phyloP scores from a whole-genome alignment of 352 stramenopile species.

The Pilasporangium apinafurcum region DNA sequence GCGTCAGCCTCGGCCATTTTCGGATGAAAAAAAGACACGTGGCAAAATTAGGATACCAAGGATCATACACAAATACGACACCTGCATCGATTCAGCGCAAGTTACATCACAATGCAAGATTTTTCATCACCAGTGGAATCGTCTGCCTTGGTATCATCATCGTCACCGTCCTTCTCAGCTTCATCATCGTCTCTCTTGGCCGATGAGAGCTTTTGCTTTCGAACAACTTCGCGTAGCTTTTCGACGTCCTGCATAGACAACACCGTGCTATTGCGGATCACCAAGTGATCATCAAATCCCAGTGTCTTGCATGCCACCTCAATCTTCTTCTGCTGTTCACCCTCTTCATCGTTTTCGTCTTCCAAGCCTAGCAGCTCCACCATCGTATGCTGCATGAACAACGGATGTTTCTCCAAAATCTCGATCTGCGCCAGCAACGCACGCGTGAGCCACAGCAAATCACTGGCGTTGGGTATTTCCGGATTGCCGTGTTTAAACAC shows the following conservation, averaged over 20 bases:
- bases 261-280: constrained; percentile 76
- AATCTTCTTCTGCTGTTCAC: constrained; percentile 38
- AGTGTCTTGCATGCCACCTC: constrained; percentile 54
- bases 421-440: constrained; percentile 55
- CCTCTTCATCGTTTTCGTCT: constrained; percentile 16
- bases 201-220: constrained; percentile 17
- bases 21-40: too few species aligned
- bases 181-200: constrained; percentile 2
- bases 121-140: constrained; percentile 7
- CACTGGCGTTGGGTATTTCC: constrained; percentile 44
- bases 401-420: constrained; percentile 52
- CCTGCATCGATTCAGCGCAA: too few species aligned
- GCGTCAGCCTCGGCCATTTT: too few species aligned
- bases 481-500: constrained; percentile 72
- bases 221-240: constrained; percentile 40
- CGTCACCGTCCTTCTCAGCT: constrained; percentile 4
- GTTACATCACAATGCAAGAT: too few species aligned
- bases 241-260: constrained; percentile 73
- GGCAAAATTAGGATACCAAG: too few species aligned
- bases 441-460: constrained; percentile 72
- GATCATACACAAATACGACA: too few species aligned
- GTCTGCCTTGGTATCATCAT: not conserved
- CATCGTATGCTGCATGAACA: constrained; percentile 73
- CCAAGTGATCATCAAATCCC: constrained; percentile 52
- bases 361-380: constrained; percentile 51